Evolutionary conservation across 2,329 filamentous ascomycete genomes (phyloP), one percentile per base, ranked within the genome.

Genomic region (Colletotrichum lini): DNA sequence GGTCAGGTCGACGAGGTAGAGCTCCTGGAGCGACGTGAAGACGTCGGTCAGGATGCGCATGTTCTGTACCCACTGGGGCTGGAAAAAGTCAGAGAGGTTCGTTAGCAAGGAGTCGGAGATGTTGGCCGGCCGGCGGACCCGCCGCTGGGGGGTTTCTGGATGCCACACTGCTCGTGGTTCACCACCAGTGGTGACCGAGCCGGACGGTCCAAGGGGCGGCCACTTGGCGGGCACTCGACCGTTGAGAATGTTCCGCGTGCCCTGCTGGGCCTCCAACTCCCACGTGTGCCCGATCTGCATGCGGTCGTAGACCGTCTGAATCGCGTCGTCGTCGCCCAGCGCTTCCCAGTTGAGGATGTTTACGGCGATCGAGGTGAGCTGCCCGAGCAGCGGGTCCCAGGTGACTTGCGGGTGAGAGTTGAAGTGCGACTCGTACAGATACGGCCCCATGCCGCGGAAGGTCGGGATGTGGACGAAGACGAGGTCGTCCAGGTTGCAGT

Each of bases 401-500:
- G 49, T 30, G 2, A 54, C 49, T 9, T 47, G 23, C 30, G 15
- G 26, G 18, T 21, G n/a, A 18, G n/a, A 3, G 21, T 23, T 16
- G 18, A 12, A 8, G 7, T 8, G 12, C 6, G 16, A 44, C 4
- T 1, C 8, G 26, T 45, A 54, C n/a, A 67, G 8, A 15, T n/a
- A 49, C 38, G 30, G 53, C 53, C 53, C 30, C 13, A 6, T 13
- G 10, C 10, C 18, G 30, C 21, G 26, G 8, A 16, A 26, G 15
- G 7, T 2, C 7, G 66, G 65, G 49, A 50, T 21, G 10, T 52
- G 54, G 35, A 45, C 60, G 16, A 45, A 50, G 60, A 65, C 13
- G 15, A 70, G 71, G 23, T 73, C 71, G 15, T 62, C 30, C 18
- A 18, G 3, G 8, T 21, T 47, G 47, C 58, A 70, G 2, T 45